Percentiles rank a stretch among this genome's conserved stretches.
These are phyloP conservation scores for Colletotrichum limetticola DNA, from an alignment of 2,329 filamentous ascomycete genomes.

Conservation along the genomic window DNA sequence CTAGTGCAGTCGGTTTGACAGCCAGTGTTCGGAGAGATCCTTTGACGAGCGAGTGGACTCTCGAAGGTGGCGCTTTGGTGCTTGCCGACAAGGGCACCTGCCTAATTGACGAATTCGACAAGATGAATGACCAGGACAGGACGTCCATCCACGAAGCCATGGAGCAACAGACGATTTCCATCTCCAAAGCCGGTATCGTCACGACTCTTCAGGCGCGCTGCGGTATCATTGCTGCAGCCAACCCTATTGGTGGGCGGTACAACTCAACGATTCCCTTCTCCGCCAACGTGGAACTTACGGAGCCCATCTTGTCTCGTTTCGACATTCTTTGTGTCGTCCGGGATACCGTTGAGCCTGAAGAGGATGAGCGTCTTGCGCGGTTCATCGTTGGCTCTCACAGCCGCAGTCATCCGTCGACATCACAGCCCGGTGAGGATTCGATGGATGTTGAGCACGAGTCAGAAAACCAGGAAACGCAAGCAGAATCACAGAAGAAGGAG, in stretches of 20 bases:
- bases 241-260: constrained; percentile 95
- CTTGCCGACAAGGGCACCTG: constrained; percentile 95
- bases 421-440: constrained; percentile 59
- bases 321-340: constrained; percentile 97
- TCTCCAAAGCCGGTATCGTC: constrained; percentile 98
- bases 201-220: constrained; percentile 96
- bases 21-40: constrained; percentile 96
- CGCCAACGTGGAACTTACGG: constrained; percentile 94
- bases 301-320: constrained; percentile 97
- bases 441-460: constrained; percentile 74
- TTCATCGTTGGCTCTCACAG: constrained; percentile 97
- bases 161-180: constrained; percentile 99
- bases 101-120: constrained; percentile 98
- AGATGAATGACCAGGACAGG: constrained; percentile 99
- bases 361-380: constrained; percentile 91
- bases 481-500: constrained; percentile 50
- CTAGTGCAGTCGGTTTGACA: constrained; percentile 96
- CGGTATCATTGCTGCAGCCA: constrained; percentile 95
- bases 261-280: constrained; percentile 97
- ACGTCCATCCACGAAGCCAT: constrained; percentile 99
- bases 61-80: constrained; percentile 95
- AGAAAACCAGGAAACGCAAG: constrained; percentile 51
- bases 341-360: constrained; percentile 90
- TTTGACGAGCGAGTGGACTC: constrained; percentile 94
- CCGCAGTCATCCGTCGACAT: constrained; percentile 78